These are phyloP conservation scores for Colletotrichum sp. DNA, from an alignment of 2,329 filamentous ascomycete species.

Conservation along the genomic window DNA sequence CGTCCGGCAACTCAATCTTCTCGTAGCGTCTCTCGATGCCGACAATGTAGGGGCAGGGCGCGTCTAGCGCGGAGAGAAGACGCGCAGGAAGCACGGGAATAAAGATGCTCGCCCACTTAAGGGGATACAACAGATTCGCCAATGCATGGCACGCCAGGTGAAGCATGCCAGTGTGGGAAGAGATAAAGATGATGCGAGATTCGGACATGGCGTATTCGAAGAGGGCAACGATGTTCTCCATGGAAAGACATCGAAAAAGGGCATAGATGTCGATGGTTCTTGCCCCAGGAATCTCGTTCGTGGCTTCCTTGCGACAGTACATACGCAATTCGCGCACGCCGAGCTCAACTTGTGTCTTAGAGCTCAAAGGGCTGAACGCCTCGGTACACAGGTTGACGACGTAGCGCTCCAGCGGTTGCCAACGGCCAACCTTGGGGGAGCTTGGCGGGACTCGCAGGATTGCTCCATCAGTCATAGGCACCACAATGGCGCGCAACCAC, in stretches of 20 bases:
- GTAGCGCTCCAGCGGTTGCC: slow-evolving; percentile 96
- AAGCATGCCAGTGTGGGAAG: slow-evolving; percentile 95
- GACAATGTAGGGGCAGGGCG: slow-evolving; percentile 95
- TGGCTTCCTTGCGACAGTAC: slow-evolving; percentile 90
- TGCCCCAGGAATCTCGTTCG: slow-evolving; percentile 91
- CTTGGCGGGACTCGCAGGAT: slow-evolving; percentile 84
- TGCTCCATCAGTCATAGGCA: slow-evolving; percentile 91
- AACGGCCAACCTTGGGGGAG: slow-evolving; percentile 89
- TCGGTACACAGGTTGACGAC: slow-evolving; percentile 97
- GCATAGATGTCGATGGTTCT: slow-evolving; percentile 92
- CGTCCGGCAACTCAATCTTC: slow-evolving; percentile 83
- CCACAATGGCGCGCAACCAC: slow-evolving; percentile 91
- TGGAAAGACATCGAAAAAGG: slow-evolving; percentile 85
- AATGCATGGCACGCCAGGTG: slow-evolving; percentile 92
- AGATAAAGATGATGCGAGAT: slow-evolving; percentile 94
- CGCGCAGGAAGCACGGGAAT: slow-evolving; percentile 90
- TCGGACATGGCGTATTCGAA: slow-evolving; percentile 94
- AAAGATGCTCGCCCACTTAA: slow-evolving; percentile 93
- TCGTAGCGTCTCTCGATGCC: slow-evolving; percentile 94
- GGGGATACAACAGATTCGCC: slow-evolving; percentile 82
- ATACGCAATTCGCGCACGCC: slow-evolving; percentile 87
- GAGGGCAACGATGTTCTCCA: slow-evolving; percentile 89
- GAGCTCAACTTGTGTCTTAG: slow-evolving; percentile 94
- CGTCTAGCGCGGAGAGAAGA: slow-evolving; percentile 87
- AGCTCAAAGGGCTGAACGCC: slow-evolving; percentile 88